Evolutionary conservation across 75 land plant species (phyloP).

Genomic region (Sequoia sempervirens): DNA sequence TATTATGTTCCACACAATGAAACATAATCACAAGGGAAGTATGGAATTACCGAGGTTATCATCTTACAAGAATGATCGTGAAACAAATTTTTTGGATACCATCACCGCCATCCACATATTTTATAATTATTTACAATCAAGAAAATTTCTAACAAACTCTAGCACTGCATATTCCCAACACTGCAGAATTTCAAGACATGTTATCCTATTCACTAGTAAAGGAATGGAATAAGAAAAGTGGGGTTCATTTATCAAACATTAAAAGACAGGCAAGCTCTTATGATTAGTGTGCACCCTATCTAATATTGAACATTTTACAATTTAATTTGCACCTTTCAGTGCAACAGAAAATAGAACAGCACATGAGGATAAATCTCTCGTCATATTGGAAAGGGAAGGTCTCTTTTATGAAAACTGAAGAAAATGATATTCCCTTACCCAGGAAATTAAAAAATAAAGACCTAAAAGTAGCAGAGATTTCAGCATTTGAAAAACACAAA

Average conservation of each 20-base stretch:
- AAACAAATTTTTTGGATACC: neutral
- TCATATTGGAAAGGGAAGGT: too few relatives aligned
- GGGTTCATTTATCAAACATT: neutral
- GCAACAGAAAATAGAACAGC: too few relatives aligned
- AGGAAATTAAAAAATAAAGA: too few relatives aligned
- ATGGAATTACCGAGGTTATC: neutral
- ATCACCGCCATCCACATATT: neutral
- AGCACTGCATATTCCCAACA: neutral
- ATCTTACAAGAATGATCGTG: neutral
- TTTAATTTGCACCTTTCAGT: too few relatives aligned
- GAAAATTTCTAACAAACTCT: neutral
- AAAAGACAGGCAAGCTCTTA: neutral
- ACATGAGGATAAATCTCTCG: too few relatives aligned
- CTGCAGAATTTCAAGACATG: neutral
- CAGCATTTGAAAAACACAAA: too few relatives aligned
- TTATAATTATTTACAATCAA: neutral
- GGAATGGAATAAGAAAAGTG: neutral
- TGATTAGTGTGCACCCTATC: neutral
- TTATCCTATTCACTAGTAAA: neutral
- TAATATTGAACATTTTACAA: neutral
- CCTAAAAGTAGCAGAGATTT: too few relatives aligned
- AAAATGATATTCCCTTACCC: too few relatives aligned
- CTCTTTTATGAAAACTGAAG: too few relatives aligned
- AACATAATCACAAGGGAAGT: neutral
- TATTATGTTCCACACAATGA: neutral